phyloP scores from a whole-genome alignment of 2,329 filamentous ascomycete species.

The Microdochium nivale region DNA sequence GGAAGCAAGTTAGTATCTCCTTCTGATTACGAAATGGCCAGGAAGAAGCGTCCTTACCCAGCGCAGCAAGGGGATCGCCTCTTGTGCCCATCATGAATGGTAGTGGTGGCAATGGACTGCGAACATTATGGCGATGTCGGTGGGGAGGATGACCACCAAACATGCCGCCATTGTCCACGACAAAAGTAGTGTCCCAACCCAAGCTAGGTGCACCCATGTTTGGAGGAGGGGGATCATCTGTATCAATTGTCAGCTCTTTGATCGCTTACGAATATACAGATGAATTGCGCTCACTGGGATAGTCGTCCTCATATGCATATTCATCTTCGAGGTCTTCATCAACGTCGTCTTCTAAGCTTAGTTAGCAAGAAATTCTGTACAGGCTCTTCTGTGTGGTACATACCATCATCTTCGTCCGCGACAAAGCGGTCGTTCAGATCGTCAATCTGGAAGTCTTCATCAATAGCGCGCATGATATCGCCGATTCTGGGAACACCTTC shows the following conservation, averaged over 20 bases:
- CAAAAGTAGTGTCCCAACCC: conserved; percentile 48
- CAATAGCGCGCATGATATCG: conserved; percentile 47
- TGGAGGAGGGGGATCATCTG: conserved; percentile 33
- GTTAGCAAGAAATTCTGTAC: conserved; percentile 11
- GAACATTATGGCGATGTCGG: conserved; percentile 45
- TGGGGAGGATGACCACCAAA: conserved; percentile 38
- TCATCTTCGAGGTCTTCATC: conserved; percentile 63
- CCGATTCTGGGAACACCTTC: conserved; percentile 26
- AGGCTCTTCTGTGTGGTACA: conserved; percentile 2
- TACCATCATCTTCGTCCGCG: conserved; percentile 50
- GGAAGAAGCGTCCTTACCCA: conserved; percentile 10
- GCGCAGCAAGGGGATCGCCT: conserved; percentile 16
- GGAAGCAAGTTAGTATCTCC: background rate
- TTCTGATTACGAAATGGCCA: background rate
- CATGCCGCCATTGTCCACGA: conserved; percentile 31
- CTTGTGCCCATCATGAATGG: conserved; percentile 20
- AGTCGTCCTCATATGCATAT: conserved; percentile 52
- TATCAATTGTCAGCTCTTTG: background rate
- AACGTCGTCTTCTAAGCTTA: conserved; percentile 36
- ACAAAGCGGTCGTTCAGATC: conserved; percentile 44
- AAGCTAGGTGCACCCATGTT: conserved; percentile 34
- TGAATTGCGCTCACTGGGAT: conserved; percentile 37
- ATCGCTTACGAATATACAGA: conserved; percentile 1
- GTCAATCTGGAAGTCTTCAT: conserved; percentile 45
- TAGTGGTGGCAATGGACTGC: conserved; percentile 49